Conservation (phyloP, 208 protist genomes). For the Entamoeba dispar region DNA sequence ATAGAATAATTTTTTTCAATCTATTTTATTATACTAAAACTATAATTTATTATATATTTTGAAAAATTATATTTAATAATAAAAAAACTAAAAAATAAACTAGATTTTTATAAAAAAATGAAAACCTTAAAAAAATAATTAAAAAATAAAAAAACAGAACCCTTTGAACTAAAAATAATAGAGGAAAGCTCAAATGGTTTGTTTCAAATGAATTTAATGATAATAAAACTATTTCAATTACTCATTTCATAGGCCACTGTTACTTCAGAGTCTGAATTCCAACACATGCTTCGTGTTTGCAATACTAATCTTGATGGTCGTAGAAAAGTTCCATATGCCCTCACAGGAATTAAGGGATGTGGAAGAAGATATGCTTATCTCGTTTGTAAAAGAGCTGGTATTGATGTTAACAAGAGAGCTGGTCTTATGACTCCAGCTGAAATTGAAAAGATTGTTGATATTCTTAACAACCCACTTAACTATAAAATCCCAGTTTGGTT, state of each 20-base stretch:
- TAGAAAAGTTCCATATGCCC: conserved; percentile 18
- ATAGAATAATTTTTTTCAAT: too few relatives aligned
- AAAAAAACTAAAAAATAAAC: too few relatives aligned
- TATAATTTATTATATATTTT: too few relatives aligned
- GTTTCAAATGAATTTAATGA: too few relatives aligned
- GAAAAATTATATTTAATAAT: too few relatives aligned
- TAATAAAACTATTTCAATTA: too few relatives aligned
- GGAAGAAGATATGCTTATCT: conserved; percentile 92
- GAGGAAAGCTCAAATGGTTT: too few relatives aligned
- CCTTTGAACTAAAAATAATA: too few relatives aligned
- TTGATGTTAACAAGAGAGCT: conserved; percentile 72
- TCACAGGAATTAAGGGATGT: conserved; percentile 74
- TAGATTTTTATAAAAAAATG: too few relatives aligned
- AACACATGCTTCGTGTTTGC: conserved; percentile 97
- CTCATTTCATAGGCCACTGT: not conserved
- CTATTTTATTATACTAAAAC: too few relatives aligned
- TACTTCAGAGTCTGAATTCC: conserved; percentile 53
- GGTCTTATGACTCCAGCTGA: conserved; percentile 55
- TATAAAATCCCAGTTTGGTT: conserved; percentile 99
- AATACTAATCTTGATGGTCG: conserved; percentile 97
- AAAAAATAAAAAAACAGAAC: too few relatives aligned
- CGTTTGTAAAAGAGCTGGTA: conserved; percentile 89
- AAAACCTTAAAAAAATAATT: too few relatives aligned
- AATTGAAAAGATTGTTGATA: conserved; percentile 78
- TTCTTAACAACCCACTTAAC: conserved; percentile 83